phyloP scores from a whole-genome alignment of 306 rosid genomes.

The Abrus pulchellus region DNA sequence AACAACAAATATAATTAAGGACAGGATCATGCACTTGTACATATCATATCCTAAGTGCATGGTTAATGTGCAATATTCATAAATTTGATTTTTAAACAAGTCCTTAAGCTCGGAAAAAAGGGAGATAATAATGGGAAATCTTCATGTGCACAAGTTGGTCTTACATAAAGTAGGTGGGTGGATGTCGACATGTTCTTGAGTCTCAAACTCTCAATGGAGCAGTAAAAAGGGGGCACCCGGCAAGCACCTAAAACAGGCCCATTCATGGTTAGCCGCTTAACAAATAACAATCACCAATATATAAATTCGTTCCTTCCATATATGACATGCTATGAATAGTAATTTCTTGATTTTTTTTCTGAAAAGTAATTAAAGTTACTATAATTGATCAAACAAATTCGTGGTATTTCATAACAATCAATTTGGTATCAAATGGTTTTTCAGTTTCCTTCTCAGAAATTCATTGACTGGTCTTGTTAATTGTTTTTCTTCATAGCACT shows the following conservation, averaged over 20 bases:
- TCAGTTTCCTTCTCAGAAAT: background rate
- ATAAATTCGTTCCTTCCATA: conserved; percentile 38
- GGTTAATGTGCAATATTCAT: background rate
- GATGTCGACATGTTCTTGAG: conserved; percentile 11
- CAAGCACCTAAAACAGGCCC: background rate
- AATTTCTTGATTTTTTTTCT: background rate
- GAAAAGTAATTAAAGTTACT: background rate
- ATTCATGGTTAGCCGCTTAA: conserved; percentile 1
- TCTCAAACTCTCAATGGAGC: conserved; percentile 20
- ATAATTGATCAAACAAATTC: conserved; percentile 31
- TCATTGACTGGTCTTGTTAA: too few species aligned
- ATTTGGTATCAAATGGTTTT: conserved; percentile 3
- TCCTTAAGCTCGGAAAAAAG: background rate
- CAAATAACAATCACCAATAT: conserved; percentile 6
- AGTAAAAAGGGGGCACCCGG: conserved; percentile 9
- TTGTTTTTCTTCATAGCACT: too few species aligned
- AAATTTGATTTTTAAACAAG: background rate
- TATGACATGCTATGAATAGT: background rate
- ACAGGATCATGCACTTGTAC: background rate
- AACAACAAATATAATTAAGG: conserved; percentile 25
- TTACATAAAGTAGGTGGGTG: conserved; percentile 28
- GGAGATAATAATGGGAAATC: background rate
- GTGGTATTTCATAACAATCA: conserved; percentile 12
- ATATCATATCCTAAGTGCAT: background rate
- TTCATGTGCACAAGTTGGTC: conserved; percentile 14